Evolutionary conservation across 306 rosid species (phyloP), one percentile per base, ranked within the genome.

Genomic region (Comarum palustre): DNA sequence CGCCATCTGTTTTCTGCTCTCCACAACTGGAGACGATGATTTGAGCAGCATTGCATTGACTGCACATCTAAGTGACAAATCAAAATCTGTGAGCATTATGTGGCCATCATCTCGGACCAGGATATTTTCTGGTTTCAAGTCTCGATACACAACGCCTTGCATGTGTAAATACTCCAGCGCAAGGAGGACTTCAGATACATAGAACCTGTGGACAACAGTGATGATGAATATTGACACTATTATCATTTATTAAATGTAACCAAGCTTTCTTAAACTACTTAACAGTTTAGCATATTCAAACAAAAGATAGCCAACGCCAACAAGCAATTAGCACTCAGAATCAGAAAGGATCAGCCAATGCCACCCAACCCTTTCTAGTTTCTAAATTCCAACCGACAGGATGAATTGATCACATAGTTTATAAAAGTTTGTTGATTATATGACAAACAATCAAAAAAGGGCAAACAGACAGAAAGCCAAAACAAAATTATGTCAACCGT

Each of bases 61-160:
- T 51, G 91, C 83, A 67, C 99, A 91, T 82, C 96, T 87, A 52
- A 95, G 88, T 45, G 99, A 95, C 77, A 91, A 79, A 70, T 95
- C 99, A 66, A 95, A 95, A 78, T 90, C 99, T 62, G 97, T 89
- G 83, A 95, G 88, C 99, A 95, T 91, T 47, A 95, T 88, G 76
- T 95, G 97, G n/a, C 99, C 99, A 79, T 95, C 99, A 83, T 95
- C 99, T 81, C 97, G 89, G 10, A 95, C 97, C 38, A 95, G 75
- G 67, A 95, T 89, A 72, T 91, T 95, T 83, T 91, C 97, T 9
- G 99, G 99, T 87, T 91, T 95, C 75, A 95, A 81, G 72, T 95
- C 97, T 75, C 97, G 96, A 81, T 95, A 95, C 42, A 95, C 90
- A 66, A 95, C 99, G 41, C 97, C 99, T 43, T 87, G 90, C 99